These are phyloP conservation scores for Jamesozyma rosinii DNA, from an alignment of 805 yeast genomes.

Conservation along the genomic window DNA sequence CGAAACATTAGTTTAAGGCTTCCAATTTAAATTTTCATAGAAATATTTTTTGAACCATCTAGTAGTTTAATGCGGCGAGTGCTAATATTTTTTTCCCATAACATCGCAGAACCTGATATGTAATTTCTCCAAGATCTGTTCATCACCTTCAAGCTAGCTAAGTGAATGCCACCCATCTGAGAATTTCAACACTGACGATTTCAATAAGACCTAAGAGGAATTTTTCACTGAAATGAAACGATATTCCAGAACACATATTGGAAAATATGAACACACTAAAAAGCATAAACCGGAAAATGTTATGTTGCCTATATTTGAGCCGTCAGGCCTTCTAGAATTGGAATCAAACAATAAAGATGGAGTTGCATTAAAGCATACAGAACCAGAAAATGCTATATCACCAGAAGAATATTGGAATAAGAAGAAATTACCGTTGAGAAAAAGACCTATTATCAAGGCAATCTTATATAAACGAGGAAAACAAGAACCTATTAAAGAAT, in stretches of 20 bases:
- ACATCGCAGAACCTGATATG: too few species aligned
- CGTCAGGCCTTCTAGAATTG: conserved; percentile 36
- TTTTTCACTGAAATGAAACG: conserved; percentile 2
- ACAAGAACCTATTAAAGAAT: conserved; percentile 18
- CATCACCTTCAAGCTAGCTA: too few species aligned
- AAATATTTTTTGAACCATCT: not conserved
- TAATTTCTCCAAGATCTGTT: too few species aligned
- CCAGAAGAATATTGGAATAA: conserved; percentile 19
- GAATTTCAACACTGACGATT: too few species aligned
- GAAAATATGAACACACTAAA: not conserved
- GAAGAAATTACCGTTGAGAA: conserved; percentile 11
- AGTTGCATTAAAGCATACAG: conserved; percentile 32
- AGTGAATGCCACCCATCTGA: too few species aligned
- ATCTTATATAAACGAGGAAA: conserved; percentile 26
- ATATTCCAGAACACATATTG: conserved; percentile 1
- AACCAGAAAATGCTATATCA: conserved; percentile 29
- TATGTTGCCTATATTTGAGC: conserved; percentile 28
- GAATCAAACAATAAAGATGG: conserved; percentile 33
- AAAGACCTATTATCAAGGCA: conserved; percentile 22
- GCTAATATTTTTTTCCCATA: not conserved
- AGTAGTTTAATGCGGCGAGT: not conserved
- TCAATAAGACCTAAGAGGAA: too few species aligned
- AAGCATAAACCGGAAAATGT: conserved; percentile 1
- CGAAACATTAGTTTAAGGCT: too few species aligned
- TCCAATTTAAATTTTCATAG: not conserved